phyloP scores from a whole-genome alignment of 2,329 filamentous ascomycete genomes.

The Cercospora janseana region DNA sequence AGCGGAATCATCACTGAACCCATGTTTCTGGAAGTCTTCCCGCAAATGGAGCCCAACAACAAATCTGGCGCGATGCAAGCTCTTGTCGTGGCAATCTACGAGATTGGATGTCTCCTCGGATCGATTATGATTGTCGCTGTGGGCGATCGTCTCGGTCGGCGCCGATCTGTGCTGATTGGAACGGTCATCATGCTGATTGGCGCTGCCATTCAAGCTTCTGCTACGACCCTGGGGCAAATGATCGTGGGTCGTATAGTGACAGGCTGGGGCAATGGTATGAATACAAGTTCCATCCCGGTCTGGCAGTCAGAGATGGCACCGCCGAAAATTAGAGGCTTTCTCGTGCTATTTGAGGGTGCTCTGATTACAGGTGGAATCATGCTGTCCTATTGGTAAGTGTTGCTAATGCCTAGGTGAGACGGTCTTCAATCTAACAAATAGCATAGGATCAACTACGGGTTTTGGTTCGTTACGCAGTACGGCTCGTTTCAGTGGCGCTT shows the following conservation, averaged over 20 bases:
- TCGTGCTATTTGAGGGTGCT: slow-evolving; percentile 94
- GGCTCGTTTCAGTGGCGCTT: slow-evolving; percentile 52
- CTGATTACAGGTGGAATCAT: slow-evolving; percentile 56
- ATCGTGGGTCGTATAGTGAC: slow-evolving; percentile 54
- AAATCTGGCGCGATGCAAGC: slow-evolving; percentile 32
- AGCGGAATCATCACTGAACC: slow-evolving; percentile 45
- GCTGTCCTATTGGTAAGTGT: slow-evolving; percentile 51
- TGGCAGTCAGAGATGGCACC: slow-evolving; percentile 64
- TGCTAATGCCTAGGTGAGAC: too few species aligned
- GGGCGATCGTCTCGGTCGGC: slow-evolving; percentile 59
- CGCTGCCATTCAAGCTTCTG: slow-evolving; percentile 57
- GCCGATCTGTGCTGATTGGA: slow-evolving; percentile 58
- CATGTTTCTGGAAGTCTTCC: slow-evolving; percentile 43
- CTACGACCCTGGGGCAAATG: slow-evolving; percentile 47
- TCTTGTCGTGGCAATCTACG: slow-evolving; percentile 39
- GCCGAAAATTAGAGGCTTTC: slow-evolving; percentile 85
- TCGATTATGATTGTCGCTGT: slow-evolving; percentile 44
- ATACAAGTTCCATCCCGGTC: slow-evolving; percentile 44
- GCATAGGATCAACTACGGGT: slow-evolving; percentile 52
- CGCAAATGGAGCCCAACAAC: slow-evolving; percentile 38
- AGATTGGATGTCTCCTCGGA: slow-evolving; percentile 38
- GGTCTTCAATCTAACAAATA: slow-evolving; percentile 54
- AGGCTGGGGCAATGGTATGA: slow-evolving; percentile 44
- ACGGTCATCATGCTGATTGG: slow-evolving; percentile 58
- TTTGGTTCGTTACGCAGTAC: slow-evolving; percentile 40